Evolutionary conservation across 2,329 filamentous ascomycete genomes (phyloP), one percentile per base, ranked within the genome.

Genomic region (Emmonsiellopsis sp.): DNA sequence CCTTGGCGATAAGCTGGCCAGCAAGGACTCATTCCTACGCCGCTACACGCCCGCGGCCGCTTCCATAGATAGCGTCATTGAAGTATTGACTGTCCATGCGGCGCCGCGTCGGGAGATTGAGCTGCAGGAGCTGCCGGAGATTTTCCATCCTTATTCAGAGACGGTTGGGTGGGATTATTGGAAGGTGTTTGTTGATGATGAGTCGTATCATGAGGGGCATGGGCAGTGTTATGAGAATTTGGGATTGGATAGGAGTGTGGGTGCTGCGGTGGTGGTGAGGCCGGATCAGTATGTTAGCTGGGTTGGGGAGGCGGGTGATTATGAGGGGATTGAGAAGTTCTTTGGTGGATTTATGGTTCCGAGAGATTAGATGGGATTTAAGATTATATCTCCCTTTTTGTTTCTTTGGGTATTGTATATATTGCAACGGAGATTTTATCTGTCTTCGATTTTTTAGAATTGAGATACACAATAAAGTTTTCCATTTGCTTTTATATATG

Each of bases 201-300:
- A 70, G 42, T 74, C 71, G 39, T 78, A 81, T 58, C 75, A 81
- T 50, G 74, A 81, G 55, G 79, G 75, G 1, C 49, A 53, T n/a
- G 59, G 60, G 14, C 40, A 55, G 32, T 70, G 74, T 21, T 78
- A 86, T 60, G 69, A 76, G 53, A 74, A 74, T 3, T 84, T 83
- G 54, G 84, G 82, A 0, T 71, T 88, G 1, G 74, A 82, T 57
- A 63, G 42, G 10, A 77, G 51, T 66, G 67, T 17, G 84, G 85
- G 0, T 82, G 79, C 56, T 68, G 34, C 82, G 3, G 77, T 86
- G 0, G 69, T 84, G 1, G 70, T 83, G 2, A 67, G 86, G 48
- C 86, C 85, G 2, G 86, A 88, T 70, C 82, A 85, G 62, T 83
- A 88, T 65, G 77, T 87, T 42, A 31, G 14, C 14, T 54, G 37